Base-by-base conservation (phyloP, 2,329 filamentous ascomycete genomes). In the Sclerotinia sclerotiorum region DNA sequence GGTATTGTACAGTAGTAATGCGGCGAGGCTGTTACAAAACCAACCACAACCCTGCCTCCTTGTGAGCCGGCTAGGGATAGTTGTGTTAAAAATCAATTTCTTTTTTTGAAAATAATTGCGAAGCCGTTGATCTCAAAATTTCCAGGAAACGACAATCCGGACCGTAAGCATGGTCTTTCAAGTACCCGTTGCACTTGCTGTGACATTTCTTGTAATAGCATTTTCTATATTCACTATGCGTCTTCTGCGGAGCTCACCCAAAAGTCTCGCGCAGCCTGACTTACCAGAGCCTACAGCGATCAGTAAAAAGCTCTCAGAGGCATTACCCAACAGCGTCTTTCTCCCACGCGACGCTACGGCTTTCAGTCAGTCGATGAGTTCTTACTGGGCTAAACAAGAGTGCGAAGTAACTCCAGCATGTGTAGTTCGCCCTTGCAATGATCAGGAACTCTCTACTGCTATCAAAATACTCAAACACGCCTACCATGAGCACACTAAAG, bases 341-440 rank as follows among this genome's bases (percentile, higher is more conserved):
- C 27, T 65, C 17, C 63, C 52, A 19, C 54, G 62, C 0, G n/a
- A 64, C 13, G 11, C 21, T 24, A 21, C 44, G 3, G 42, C 3
- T 21, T 68, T 70, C 39, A 63, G 29, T 5, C 29, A 60, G 24
- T 58, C 63, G 13, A 58, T 55, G 13, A 48, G 62, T 19, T 64
- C 57, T 17, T 70, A 70, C 39, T 69, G 69, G 69, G 57, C 69
- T 15, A 35, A 67, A 17, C 68, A 70, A 11, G 67, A 69, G n/a
- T 64, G 39, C 10, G 52, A 67, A 27, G n/a, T 69, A 2, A 44
- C 49, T 5, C 69, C 64, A 62, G 52, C 67, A 48, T 70, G 64
- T 51, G 58, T 70, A 32, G 52, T 70, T 32, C 57, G 57, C 19
- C 69, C 69, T 21, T 68, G 68, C 48, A 42, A 67, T 55, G 52